phyloP scores from a whole-genome alignment of 2,329 filamentous ascomycete genomes.

The Parastagonospora avenae region DNA sequence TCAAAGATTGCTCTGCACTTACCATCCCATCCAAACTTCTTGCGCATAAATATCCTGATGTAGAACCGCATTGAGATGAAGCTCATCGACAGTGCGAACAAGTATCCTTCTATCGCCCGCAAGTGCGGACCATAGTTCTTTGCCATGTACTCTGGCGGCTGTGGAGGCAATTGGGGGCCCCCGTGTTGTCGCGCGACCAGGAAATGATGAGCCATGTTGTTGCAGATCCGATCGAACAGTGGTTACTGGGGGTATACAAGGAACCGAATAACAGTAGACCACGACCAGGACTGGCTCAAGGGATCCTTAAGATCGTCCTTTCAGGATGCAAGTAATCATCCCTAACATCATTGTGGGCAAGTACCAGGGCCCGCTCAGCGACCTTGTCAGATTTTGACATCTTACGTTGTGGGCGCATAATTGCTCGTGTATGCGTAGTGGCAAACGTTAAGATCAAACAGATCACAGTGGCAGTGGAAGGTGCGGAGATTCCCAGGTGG shows the following conservation, averaged over 20 bases:
- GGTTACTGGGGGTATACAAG: background rate
- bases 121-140: constrained; percentile 47
- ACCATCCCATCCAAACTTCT: constrained; percentile 29
- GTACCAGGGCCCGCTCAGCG: too few species aligned
- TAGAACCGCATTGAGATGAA: constrained; percentile 24
- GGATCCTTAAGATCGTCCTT: background rate
- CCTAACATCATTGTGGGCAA: too few species aligned
- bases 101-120: constrained; percentile 46
- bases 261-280: too few species aligned
- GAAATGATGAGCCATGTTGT: constrained; percentile 8
- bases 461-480: constrained; percentile 4
- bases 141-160: constrained; percentile 36
- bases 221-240: background rate
- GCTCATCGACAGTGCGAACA: constrained; percentile 42
- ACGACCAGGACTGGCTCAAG: background rate
- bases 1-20: constrained; percentile 1
- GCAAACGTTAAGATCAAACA: constrained; percentile 13
- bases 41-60: constrained; percentile 25
- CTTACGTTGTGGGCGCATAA: background rate
- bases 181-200: constrained; percentile 12
- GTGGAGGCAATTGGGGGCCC: constrained; percentile 11
- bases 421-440: constrained; percentile 10
- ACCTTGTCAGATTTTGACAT: too few species aligned
- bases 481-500: constrained; percentile 2
- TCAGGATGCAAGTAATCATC: background rate